Percentiles rank a stretch among this genome's conserved stretches.
phyloP scores from a whole-genome alignment of 495 filamentous ascomycete species.

The Polyplosphaeria fusca region DNA sequence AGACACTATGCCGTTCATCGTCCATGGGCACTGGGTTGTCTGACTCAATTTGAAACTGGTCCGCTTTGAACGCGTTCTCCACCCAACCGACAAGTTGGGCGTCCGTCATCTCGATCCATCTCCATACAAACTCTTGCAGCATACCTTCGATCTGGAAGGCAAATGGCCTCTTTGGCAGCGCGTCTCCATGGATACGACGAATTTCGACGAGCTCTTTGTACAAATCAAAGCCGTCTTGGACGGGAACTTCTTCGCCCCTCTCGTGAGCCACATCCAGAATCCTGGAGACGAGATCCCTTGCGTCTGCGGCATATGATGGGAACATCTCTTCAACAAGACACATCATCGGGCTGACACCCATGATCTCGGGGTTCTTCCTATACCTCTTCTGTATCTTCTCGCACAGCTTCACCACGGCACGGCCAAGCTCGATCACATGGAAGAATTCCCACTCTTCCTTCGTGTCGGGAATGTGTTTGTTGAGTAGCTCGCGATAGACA shows the following conservation, averaged over 20 bases:
- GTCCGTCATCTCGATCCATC: conserved; percentile 83
- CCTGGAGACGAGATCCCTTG: conserved; percentile 71
- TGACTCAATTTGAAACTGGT: conserved; percentile 69
- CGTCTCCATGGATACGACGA: conserved; percentile 68
- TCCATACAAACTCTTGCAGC: conserved; percentile 89
- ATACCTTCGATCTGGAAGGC: conserved; percentile 81
- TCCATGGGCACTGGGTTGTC: conserved; percentile 65
- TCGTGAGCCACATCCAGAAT: conserved; percentile 70
- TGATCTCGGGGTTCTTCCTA: conserved; percentile 78
- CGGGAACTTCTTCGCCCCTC: conserved; percentile 67
- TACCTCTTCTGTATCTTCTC: conserved; percentile 90
- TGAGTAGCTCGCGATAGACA: conserved; percentile 69
- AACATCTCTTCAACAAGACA: conserved; percentile 80
- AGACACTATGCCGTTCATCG: conserved; percentile 86
- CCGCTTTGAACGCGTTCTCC: conserved; percentile 83
- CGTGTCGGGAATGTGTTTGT: conserved; percentile 68
- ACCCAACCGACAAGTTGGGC: conserved; percentile 78
- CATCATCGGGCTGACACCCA: conserved; percentile 82
- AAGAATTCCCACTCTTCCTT: conserved; percentile 78
- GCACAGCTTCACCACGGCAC: conserved; percentile 74
- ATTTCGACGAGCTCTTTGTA: conserved; percentile 85
- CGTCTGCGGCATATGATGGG: conserved; percentile 85
- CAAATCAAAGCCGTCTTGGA: conserved; percentile 90
- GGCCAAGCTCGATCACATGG: conserved; percentile 82
- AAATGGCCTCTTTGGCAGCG: conserved; percentile 66